Evolutionary conservation across 805 yeast genomes (phyloP).

Genomic region (Kazachstania kunashirensis): DNA sequence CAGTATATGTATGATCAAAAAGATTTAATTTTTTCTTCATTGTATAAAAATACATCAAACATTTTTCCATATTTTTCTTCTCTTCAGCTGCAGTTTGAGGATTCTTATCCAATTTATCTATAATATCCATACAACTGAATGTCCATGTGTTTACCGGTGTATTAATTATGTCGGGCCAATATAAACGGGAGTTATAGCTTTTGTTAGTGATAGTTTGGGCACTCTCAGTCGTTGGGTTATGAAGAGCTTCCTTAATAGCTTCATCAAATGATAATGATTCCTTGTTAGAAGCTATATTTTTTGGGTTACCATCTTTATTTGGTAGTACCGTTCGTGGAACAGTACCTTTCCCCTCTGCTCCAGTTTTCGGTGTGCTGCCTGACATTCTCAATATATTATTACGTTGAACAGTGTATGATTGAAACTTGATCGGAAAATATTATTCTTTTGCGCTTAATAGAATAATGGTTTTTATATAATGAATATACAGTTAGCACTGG

Average conservation of each 20-base stretch:
- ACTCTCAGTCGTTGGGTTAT: background rate
- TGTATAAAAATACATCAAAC: constrained; percentile 29
- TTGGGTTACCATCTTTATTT: no score
- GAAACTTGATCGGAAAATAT: no score
- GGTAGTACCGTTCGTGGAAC: no score
- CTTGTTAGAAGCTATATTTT: no score
- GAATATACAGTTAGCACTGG: no score
- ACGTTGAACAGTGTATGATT: no score
- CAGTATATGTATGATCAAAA: constrained; percentile 30
- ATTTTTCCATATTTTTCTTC: constrained; percentile 28
- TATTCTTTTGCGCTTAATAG: no score
- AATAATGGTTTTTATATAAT: no score
- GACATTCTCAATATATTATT: no score
- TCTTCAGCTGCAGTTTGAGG: constrained; percentile 16
- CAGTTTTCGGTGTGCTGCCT: no score
- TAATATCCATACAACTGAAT: constrained; percentile 22
- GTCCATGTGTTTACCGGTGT: constrained; percentile 27
- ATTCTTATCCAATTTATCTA: constrained; percentile 22
- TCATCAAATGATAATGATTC: constrained; percentile 1
- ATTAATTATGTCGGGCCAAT: constrained; percentile 30
- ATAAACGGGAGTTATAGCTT: constrained; percentile 21
- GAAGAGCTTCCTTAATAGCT: constrained; percentile 1
- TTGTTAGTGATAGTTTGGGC: constrained; percentile 6
- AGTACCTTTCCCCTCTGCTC: no score
- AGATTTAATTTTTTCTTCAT: constrained; percentile 27